Conservation (phyloP, 768 basidiomycete genomes). For the Phaeotremella skinneri region DNA sequence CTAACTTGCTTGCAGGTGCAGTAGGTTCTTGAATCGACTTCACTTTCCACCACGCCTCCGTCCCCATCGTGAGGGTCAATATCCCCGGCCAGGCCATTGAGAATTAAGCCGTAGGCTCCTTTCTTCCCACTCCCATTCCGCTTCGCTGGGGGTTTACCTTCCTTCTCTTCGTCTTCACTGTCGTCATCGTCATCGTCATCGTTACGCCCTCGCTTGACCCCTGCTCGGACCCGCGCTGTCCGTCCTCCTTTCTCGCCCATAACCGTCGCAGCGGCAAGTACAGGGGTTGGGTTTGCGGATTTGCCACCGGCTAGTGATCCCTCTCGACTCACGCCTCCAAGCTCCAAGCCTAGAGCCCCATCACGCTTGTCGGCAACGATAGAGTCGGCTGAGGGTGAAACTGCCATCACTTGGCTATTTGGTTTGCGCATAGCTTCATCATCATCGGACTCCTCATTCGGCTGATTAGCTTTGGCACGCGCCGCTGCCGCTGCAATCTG, state of each 20-base stretch:
- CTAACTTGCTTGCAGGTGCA: constrained; percentile 48
- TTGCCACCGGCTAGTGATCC: constrained; percentile 13
- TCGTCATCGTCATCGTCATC: constrained; percentile 39
- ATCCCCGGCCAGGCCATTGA: not conserved
- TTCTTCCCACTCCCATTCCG: constrained; percentile 13
- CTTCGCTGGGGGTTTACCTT: constrained; percentile 8
- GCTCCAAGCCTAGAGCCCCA: constrained; percentile 24
- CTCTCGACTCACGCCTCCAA: constrained; percentile 10
- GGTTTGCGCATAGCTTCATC: constrained; percentile 12
- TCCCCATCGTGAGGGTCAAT: constrained; percentile 14
- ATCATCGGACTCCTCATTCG: constrained; percentile 33
- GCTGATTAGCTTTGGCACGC: constrained; percentile 18
- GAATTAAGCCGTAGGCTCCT: not conserved
- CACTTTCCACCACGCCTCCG: constrained; percentile 20
- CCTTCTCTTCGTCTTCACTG: constrained; percentile 19
- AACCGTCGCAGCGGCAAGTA: constrained; percentile 3
- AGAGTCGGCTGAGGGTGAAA: constrained; percentile 25
- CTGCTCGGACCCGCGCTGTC: constrained; percentile 10
- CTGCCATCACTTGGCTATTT: constrained; percentile 17
- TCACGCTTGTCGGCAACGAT: constrained; percentile 18
- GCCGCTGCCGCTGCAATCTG: constrained; percentile 42
- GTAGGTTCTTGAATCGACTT: constrained; percentile 43
- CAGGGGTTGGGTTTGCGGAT: constrained; percentile 13
- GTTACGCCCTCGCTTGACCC: constrained; percentile 26
- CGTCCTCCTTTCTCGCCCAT: constrained; percentile 2